A percentile compares a stretch with the other conserved stretches of the same genome.
Conservation (phyloP, 2,329 filamentous ascomycete species). For the Penicillium griseofulvum region DNA sequence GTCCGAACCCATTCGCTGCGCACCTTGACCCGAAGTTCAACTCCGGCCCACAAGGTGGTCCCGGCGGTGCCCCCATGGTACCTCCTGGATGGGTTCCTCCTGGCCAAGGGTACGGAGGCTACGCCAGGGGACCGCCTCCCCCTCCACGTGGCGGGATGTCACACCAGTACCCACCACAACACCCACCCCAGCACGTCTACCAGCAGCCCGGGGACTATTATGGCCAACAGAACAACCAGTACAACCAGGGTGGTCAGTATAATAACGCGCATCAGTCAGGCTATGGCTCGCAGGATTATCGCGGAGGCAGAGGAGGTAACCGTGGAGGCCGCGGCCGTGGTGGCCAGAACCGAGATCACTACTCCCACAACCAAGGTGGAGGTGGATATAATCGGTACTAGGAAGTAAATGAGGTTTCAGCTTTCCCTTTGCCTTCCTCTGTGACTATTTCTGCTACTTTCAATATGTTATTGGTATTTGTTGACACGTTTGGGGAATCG, state of each 20-base stretch:
- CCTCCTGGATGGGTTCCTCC: slow-evolving; percentile 38
- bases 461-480: slow-evolving; percentile 3
- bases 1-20: slow-evolving; percentile 49
- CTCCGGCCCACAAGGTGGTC: slow-evolving; percentile 31
- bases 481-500: neutral
- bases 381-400: slow-evolving; percentile 43
- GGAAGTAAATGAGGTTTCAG: slow-evolving; percentile 1
- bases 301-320: slow-evolving; percentile 24
- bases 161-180: slow-evolving; percentile 22
- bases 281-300: slow-evolving; percentile 25
- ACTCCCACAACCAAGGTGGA: slow-evolving; percentile 22
- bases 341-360: slow-evolving; percentile 27
- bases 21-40: slow-evolving; percentile 47
- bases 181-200: slow-evolving; percentile 19
- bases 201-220: slow-evolving; percentile 20
- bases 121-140: slow-evolving; percentile 39
- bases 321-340: slow-evolving; percentile 26
- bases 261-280: slow-evolving; percentile 18
- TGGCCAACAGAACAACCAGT: slow-evolving; percentile 16
- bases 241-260: slow-evolving; percentile 19
- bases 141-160: slow-evolving; percentile 38
- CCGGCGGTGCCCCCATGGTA: slow-evolving; percentile 30
- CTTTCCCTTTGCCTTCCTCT: neutral
- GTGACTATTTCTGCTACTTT: neutral
- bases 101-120: slow-evolving; percentile 29